These are phyloP conservation scores for Phytopythium delawarense DNA, from an alignment of 352 stramenopile genomes.

Conservation along the genomic window DNA sequence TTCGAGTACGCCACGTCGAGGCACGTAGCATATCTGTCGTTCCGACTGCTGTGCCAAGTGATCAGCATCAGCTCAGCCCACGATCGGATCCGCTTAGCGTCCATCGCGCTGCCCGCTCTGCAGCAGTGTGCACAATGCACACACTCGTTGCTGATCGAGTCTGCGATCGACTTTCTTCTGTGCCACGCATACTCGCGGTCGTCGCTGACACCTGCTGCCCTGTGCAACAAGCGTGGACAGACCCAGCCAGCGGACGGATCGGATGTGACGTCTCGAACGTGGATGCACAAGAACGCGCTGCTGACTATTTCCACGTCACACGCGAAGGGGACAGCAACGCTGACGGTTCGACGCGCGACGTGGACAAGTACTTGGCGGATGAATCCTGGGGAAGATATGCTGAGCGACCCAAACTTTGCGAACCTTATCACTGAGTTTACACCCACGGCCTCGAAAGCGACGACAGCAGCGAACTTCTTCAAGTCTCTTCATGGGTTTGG, in stretches of 20 bases:
- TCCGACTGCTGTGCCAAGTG: slow-evolving; percentile 61
- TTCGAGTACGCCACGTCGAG: slow-evolving; percentile 56
- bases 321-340: slow-evolving; percentile 16
- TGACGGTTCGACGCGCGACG: slow-evolving; percentile 51
- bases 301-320: slow-evolving; percentile 42
- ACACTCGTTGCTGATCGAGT: slow-evolving; percentile 52
- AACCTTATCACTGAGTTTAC: neutral
- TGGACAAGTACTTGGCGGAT: slow-evolving; percentile 50
- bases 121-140: slow-evolving; percentile 29
- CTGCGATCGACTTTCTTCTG: slow-evolving; percentile 77
- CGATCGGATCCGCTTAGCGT: slow-evolving; percentile 45
- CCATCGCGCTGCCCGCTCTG: slow-evolving; percentile 46
- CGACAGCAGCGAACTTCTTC: neutral
- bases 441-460: neutral
- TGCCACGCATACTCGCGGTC: slow-evolving; percentile 63
- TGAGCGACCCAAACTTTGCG: slow-evolving; percentile 11
- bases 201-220: slow-evolving; percentile 29
- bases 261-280: slow-evolving; percentile 25
- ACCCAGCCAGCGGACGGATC: neutral
- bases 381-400: slow-evolving; percentile 15
- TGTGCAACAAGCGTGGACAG: slow-evolving; percentile 14
- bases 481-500: neutral
- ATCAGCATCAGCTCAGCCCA: slow-evolving; percentile 37
- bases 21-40: slow-evolving; percentile 56
- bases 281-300: slow-evolving; percentile 50